Evolutionary conservation across 202 grass and related monocot species (phyloP).

Genomic region (Carex arenaria): DNA sequence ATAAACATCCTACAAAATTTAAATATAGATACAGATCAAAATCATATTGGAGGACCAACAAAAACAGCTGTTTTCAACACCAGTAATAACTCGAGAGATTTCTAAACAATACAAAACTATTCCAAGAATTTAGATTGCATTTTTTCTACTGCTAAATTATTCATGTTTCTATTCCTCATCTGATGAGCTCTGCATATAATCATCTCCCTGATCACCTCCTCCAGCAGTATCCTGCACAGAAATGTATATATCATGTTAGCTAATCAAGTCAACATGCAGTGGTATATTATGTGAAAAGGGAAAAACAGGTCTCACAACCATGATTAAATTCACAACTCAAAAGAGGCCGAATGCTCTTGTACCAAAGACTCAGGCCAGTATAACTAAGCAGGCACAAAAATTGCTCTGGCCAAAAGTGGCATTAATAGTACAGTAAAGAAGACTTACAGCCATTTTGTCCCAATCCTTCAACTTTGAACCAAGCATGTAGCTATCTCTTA

Average conservation of each 20-base stretch:
- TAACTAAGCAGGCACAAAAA: background rate
- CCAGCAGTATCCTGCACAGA: slow-evolving; percentile 36
- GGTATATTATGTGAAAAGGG: background rate
- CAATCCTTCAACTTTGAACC: slow-evolving; percentile 96
- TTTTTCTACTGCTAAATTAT: background rate
- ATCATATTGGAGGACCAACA: background rate
- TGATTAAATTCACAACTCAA: background rate
- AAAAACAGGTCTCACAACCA: background rate
- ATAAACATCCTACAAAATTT: slow-evolving; percentile 17
- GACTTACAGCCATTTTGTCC: slow-evolving; percentile 70
- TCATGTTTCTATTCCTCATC: slow-evolving; percentile 50
- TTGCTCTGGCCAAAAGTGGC: background rate
- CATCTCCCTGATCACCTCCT: slow-evolving; percentile 15
- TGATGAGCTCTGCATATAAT: slow-evolving; percentile 40
- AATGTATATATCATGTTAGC: background rate
- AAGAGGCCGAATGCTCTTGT: background rate
- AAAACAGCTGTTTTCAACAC: background rate
- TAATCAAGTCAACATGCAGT: background rate
- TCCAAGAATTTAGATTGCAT: background rate
- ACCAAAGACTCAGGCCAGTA: background rate
- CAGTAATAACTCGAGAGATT: background rate
- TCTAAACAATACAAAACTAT: slow-evolving; percentile 22
- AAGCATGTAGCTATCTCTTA: slow-evolving; percentile 86
- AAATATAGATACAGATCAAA: slow-evolving; percentile 25
- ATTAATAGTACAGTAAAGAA: background rate